Conservation (phyloP, 805 yeast genomes). For the Lipomyces lipofer region DNA sequence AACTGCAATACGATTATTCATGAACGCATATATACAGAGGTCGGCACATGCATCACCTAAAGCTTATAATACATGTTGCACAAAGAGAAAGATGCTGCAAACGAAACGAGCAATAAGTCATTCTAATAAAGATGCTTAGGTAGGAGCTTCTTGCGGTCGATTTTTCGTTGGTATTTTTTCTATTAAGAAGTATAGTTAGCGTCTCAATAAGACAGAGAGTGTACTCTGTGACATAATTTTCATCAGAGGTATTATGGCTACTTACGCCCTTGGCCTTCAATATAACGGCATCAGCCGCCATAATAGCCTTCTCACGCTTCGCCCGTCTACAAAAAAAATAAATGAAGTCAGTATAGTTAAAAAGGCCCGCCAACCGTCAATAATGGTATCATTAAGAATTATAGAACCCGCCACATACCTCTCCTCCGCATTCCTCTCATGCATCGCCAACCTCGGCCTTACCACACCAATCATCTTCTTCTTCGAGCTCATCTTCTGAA, state of each 20-base stretch:
- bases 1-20: no score
- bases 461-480: slow-evolving; percentile 22
- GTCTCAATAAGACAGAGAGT: no score
- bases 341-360: no score
- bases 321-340: slow-evolving; percentile 13
- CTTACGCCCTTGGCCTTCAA: slow-evolving; percentile 23
- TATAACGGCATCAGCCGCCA: slow-evolving; percentile 20
- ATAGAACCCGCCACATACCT: slow-evolving; percentile 4
- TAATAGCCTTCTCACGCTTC: slow-evolving; percentile 23
- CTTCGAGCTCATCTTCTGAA: slow-evolving; percentile 18
- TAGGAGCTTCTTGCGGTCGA: slow-evolving; percentile 7
- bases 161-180: slow-evolving; percentile 12
- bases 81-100: no score
- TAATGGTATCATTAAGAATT: background rate
- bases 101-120: no score
- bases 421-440: slow-evolving; percentile 9
- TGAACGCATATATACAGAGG: no score
- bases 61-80: no score
- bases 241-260: no score
- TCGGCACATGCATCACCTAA: no score
- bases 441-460: slow-evolving; percentile 19
- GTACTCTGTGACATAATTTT: no score
- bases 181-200: background rate
- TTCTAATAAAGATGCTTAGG: slow-evolving; percentile 26
- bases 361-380: no score